A percentile compares a stretch with the other conserved stretches of the same genome.
Evolutionary conservation across 371 early-diverging fungal genomes (phyloP).

Genomic region (Mucor plumbeus): DNA sequence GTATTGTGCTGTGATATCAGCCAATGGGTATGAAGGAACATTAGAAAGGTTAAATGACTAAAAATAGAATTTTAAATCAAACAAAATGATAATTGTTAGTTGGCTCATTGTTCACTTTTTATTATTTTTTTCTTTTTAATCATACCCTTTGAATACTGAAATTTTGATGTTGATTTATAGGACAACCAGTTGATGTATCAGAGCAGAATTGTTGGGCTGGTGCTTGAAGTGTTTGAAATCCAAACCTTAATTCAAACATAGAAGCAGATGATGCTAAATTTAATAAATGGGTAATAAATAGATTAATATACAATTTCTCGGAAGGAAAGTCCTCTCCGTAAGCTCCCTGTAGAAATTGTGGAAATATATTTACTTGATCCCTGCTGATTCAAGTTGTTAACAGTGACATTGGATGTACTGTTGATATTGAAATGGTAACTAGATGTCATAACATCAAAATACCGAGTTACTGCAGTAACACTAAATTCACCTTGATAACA

Average conservation of each 20-base stretch:
- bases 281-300: background rate
- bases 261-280: slow-evolving; percentile 30
- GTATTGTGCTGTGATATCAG: slow-evolving; percentile 44
- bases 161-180: slow-evolving; percentile 5
- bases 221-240: slow-evolving; percentile 27
- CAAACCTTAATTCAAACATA: slow-evolving; percentile 25
- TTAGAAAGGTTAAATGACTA: slow-evolving; percentile 28
- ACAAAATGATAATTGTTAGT: background rate
- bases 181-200: slow-evolving; percentile 17
- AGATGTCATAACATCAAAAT: slow-evolving; percentile 20
- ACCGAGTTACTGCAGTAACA: slow-evolving; percentile 24
- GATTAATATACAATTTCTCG: background rate
- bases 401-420: slow-evolving; percentile 17
- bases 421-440: slow-evolving; percentile 22
- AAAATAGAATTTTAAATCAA: slow-evolving; percentile 8
- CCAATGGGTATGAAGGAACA: slow-evolving; percentile 37
- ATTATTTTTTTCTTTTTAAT: background rate
- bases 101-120: background rate
- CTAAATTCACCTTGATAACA: slow-evolving; percentile 23
- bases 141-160: slow-evolving; percentile 25
- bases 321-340: background rate
- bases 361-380: slow-evolving; percentile 23
- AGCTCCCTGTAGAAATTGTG: background rate
- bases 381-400: slow-evolving; percentile 24
- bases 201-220: slow-evolving; percentile 25